phyloP scores from a whole-genome alignment of 495 filamentous ascomycete genomes.

The Podospora pseudopauciseta region DNA sequence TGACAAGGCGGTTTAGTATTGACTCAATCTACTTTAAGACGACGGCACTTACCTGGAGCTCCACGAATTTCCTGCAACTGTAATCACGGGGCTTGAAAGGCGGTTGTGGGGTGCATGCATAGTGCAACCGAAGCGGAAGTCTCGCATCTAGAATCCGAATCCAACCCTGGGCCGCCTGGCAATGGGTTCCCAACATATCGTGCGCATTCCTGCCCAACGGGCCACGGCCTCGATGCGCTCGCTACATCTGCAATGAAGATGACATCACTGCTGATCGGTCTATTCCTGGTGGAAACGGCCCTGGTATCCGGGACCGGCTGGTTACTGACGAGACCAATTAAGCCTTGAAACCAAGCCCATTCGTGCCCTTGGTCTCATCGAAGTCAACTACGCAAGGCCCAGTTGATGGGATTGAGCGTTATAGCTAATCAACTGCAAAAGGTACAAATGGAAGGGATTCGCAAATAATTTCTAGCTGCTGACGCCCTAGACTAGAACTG shows the following conservation, averaged over 20 bases:
- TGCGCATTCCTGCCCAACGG: background rate
- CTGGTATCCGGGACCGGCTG: background rate
- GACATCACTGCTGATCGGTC: background rate
- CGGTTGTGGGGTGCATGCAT: conserved; percentile 22
- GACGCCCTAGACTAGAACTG: no score
- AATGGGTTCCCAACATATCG: background rate
- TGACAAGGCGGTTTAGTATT: conserved; percentile 10
- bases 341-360: background rate
- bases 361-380: no score
- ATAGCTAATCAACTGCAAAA: no score
- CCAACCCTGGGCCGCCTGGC: background rate
- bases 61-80: conserved; percentile 1
- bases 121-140: conserved; percentile 5
- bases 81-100: background rate
- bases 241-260: background rate
- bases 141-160: conserved; percentile 2
- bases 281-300: background rate
- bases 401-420: no score
- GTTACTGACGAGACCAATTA: background rate
- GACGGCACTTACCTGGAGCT: conserved; percentile 15
- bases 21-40: conserved; percentile 12
- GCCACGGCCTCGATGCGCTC: background rate
- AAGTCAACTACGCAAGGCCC: no score
- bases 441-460: no score
- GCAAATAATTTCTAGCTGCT: no score